phyloP scores from a whole-genome alignment of 2,329 filamentous ascomycete genomes.

The Scytalidium sp. region DNA sequence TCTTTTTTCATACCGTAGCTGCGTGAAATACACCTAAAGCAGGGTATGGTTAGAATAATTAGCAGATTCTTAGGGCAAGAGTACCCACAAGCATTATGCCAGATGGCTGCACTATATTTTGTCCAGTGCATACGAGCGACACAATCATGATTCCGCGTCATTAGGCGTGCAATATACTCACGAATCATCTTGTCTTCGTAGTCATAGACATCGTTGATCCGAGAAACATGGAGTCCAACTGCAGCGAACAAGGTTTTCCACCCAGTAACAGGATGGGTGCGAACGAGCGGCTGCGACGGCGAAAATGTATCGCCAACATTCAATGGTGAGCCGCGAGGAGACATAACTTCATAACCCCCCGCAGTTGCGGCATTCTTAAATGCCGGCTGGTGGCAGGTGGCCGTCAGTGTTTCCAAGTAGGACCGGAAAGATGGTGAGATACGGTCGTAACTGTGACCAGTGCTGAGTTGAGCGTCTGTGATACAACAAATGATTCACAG shows the following conservation, averaged over 20 bases:
- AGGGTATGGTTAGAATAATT: too few species aligned
- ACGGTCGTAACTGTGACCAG: constrained; percentile 52
- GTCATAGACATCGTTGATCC: constrained; percentile 46
- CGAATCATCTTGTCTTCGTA: constrained; percentile 46
- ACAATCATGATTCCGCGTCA: constrained; percentile 51
- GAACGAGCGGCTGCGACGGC: constrained; percentile 49
- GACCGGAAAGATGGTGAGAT: constrained; percentile 51
- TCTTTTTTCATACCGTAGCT: constrained; percentile 39
- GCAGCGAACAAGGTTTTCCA: constrained; percentile 51
- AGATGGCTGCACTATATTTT: constrained; percentile 40
- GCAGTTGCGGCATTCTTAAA: constrained; percentile 44
- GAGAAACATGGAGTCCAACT: constrained; percentile 45
- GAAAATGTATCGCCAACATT: constrained; percentile 44
- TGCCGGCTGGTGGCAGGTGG: constrained; percentile 44
- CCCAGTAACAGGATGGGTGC: constrained; percentile 53
- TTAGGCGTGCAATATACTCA: constrained; percentile 44
- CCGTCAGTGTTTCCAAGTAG: constrained; percentile 56
- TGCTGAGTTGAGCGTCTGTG: constrained; percentile 1
- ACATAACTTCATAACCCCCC: constrained; percentile 42
- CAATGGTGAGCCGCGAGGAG: constrained; percentile 42
- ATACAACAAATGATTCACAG: background rate
- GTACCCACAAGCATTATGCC: constrained; percentile 56
- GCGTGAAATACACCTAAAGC: constrained; percentile 50
- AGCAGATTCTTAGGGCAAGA: too few species aligned
- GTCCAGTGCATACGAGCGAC: constrained; percentile 38